Evolutionary conservation across 257 asterid species (phyloP).

Genomic region (Nicotiana paniculata): DNA sequence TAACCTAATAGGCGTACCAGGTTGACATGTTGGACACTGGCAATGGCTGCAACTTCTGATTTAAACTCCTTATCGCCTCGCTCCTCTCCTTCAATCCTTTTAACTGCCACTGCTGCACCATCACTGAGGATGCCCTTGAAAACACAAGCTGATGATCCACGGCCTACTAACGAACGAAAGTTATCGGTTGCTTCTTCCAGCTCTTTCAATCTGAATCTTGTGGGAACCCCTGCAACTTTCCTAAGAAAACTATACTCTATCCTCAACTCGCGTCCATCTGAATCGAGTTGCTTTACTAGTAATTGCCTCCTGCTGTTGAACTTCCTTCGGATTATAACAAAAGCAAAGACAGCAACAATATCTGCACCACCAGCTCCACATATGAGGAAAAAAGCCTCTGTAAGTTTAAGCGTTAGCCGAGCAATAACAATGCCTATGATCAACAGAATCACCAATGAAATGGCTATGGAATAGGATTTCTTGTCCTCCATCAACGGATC

Average conservation of each 20-base stretch:
- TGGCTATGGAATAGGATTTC: slow-evolving; percentile 37
- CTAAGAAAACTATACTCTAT: slow-evolving; percentile 75
- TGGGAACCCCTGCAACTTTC: slow-evolving; percentile 77
- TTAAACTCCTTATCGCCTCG: slow-evolving; percentile 56
- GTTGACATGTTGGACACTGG: slow-evolving; percentile 76
- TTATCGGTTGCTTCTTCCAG: slow-evolving; percentile 69
- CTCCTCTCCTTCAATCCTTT: slow-evolving; percentile 67
- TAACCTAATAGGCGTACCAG: slow-evolving; percentile 68
- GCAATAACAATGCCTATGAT: slow-evolving; percentile 34
- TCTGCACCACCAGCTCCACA: slow-evolving; percentile 58
- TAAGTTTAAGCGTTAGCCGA: slow-evolving; percentile 34
- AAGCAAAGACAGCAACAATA: slow-evolving; percentile 31
- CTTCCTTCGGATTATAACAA: slow-evolving; percentile 29
- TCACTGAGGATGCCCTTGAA: slow-evolving; percentile 58
- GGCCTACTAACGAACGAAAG: slow-evolving; percentile 44
- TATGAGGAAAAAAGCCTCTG: slow-evolving; percentile 45
- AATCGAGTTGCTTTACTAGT: slow-evolving; percentile 38
- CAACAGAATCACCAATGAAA: slow-evolving; percentile 24
- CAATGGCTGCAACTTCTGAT: slow-evolving; percentile 73
- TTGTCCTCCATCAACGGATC: slow-evolving; percentile 45
- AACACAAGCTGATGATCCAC: slow-evolving; percentile 62
- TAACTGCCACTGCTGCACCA: slow-evolving; percentile 60
- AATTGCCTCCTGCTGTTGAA: slow-evolving; percentile 28
- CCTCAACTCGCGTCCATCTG: slow-evolving; percentile 65
- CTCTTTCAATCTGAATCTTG: slow-evolving; percentile 56